Percentiles rank a stretch among this genome's conserved stretches.
Evolutionary conservation across 148 eudicot species (phyloP).

Genomic region (Diospyros lotus): DNA sequence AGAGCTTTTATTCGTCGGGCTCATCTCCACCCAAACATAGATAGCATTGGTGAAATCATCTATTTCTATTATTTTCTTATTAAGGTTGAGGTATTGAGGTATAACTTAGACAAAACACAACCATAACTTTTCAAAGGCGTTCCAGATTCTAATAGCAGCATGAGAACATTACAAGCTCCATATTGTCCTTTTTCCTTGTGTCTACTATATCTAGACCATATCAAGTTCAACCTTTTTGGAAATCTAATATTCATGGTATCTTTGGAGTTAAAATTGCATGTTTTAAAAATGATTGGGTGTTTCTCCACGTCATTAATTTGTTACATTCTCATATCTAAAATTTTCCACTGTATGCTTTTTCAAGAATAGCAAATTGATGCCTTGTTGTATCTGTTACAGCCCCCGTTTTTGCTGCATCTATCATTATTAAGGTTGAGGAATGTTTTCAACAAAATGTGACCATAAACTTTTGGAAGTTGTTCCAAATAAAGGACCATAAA

Average conservation of each 20-base stretch:
- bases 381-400: too few species aligned
- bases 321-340: background rate
- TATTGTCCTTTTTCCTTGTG: background rate
- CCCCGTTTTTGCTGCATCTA: too few species aligned
- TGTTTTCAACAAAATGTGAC: too few species aligned
- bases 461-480: too few species aligned
- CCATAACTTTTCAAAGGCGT: background rate
- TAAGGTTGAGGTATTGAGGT: conserved; percentile 6
- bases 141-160: background rate
- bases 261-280: background rate
- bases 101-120: background rate
- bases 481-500: too few species aligned
- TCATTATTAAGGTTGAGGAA: too few species aligned
- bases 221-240: background rate
- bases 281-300: background rate
- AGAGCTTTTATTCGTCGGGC: background rate
- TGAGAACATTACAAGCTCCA: background rate
- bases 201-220: background rate
- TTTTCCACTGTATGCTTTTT: background rate
- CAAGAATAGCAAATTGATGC: too few species aligned
- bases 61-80: background rate
- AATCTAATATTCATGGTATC: background rate
- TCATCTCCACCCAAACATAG: background rate
- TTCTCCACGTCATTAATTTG: background rate
- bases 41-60: background rate